phyloP scores from a whole-genome alignment of 371 early-diverging fungal species.

The Mucor plumbeus region DNA sequence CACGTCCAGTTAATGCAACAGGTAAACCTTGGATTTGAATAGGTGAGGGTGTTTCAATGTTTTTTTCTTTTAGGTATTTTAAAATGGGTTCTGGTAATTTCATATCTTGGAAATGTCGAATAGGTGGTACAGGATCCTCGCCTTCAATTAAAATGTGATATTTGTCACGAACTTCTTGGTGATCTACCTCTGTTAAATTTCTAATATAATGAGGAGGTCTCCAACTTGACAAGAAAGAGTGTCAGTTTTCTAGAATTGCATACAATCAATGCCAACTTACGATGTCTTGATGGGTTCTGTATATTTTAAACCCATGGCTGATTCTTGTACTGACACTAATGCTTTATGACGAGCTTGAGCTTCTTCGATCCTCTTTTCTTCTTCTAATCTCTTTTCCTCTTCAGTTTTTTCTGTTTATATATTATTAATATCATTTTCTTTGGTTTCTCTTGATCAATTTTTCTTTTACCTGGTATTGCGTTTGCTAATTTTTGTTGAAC shows the following conservation, averaged over 20 bases:
- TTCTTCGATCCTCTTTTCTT: constrained; percentile 82
- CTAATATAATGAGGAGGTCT: constrained; percentile 77
- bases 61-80: constrained; percentile 79
- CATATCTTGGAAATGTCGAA: constrained; percentile 78
- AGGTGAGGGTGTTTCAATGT: constrained; percentile 92
- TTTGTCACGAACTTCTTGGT: constrained; percentile 63
- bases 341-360: constrained; percentile 83
- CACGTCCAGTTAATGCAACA: constrained; percentile 79
- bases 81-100: constrained; percentile 81
- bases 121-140: constrained; percentile 76
- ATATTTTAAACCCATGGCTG: constrained; percentile 87
- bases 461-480: constrained; percentile 43
- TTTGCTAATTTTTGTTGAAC: constrained; percentile 74
- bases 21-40: constrained; percentile 98
- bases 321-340: constrained; percentile 84
- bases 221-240: constrained; percentile 60
- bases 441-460: not conserved
- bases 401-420: constrained; percentile 52
- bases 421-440: not conserved
- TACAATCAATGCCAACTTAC: constrained; percentile 33
- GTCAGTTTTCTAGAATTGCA: not conserved
- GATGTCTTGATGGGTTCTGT: constrained; percentile 84
- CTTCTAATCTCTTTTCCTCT: constrained; percentile 80
- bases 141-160: constrained; percentile 80
- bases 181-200: constrained; percentile 55